phyloP scores from a whole-genome alignment of 208 protist genomes.

The Trichomonas tenax region DNA sequence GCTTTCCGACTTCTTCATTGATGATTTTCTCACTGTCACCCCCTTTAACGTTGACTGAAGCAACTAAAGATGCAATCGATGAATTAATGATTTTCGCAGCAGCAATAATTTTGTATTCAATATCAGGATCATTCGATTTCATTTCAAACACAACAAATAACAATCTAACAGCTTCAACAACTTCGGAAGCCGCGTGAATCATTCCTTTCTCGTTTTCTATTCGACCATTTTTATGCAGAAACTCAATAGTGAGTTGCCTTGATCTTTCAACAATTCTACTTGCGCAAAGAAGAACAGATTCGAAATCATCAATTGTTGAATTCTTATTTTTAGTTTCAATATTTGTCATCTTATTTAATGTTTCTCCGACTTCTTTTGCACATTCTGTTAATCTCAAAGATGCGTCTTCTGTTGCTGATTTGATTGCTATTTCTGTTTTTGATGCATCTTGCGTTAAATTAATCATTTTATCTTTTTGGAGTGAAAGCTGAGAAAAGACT shows the following conservation, averaged over 20 bases:
- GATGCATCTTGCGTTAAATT: too few species aligned
- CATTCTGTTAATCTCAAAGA: too few species aligned
- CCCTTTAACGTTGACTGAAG: background rate
- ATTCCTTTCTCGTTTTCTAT: background rate
- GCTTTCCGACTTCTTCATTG: background rate
- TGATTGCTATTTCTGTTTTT: too few species aligned
- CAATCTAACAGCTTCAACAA: background rate
- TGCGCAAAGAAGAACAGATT: too few species aligned
- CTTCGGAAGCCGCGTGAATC: background rate
- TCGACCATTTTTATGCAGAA: background rate
- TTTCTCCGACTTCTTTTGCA: too few species aligned
- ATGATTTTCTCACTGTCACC: background rate
- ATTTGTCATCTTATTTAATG: too few species aligned
- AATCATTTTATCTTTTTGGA: too few species aligned
- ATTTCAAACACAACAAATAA: background rate
- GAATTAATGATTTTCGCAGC: background rate
- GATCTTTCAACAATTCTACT: background rate
- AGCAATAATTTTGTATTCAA: background rate
- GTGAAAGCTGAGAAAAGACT: too few species aligned
- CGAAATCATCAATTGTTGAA: too few species aligned
- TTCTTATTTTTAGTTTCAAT: too few species aligned
- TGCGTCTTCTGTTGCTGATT: too few species aligned
- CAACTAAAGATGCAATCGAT: background rate
- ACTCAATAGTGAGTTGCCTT: background rate
- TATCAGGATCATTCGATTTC: background rate